Conservation (phyloP, 148 eudicot genomes). For the Cornus florida region DNA sequence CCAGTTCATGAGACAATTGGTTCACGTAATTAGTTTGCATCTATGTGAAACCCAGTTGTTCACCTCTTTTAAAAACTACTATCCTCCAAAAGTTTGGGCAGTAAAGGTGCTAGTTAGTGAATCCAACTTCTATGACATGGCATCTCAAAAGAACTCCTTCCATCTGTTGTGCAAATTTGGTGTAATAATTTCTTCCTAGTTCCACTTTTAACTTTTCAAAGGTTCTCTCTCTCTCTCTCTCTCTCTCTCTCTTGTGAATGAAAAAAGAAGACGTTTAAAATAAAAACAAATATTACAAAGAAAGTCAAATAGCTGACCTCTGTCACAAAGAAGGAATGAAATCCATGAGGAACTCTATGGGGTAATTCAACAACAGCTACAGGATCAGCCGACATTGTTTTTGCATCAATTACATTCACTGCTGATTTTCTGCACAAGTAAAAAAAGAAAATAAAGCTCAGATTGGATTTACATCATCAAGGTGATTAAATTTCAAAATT, state of each 20-base stretch:
- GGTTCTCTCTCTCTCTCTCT: too few species aligned
- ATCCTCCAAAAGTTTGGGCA: too few species aligned
- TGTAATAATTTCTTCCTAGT: too few species aligned
- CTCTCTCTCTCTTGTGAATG: too few species aligned
- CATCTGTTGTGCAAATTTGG: too few species aligned
- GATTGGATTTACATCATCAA: constrained; percentile 4
- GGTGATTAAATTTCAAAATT: neutral
- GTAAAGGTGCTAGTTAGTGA: too few species aligned
- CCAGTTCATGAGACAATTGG: neutral
- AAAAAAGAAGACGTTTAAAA: neutral
- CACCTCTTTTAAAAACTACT: too few species aligned
- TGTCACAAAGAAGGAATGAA: constrained; percentile 92
- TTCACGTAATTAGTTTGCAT: too few species aligned
- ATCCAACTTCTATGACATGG: neutral
- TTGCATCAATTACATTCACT: constrained; percentile 89
- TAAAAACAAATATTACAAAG: neutral
- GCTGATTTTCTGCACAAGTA: constrained; percentile 61
- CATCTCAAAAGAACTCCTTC: too few species aligned
- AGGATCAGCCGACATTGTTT: constrained; percentile 90
- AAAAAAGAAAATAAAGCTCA: constrained; percentile 3
- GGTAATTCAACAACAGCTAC: constrained; percentile 90
- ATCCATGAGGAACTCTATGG: constrained; percentile 87
- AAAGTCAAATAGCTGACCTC: constrained; percentile 54
- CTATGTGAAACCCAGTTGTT: too few species aligned
- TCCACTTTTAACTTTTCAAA: too few species aligned